Conservation (phyloP, 2,329 filamentous ascomycete species). For the Penicillium sp. region DNA sequence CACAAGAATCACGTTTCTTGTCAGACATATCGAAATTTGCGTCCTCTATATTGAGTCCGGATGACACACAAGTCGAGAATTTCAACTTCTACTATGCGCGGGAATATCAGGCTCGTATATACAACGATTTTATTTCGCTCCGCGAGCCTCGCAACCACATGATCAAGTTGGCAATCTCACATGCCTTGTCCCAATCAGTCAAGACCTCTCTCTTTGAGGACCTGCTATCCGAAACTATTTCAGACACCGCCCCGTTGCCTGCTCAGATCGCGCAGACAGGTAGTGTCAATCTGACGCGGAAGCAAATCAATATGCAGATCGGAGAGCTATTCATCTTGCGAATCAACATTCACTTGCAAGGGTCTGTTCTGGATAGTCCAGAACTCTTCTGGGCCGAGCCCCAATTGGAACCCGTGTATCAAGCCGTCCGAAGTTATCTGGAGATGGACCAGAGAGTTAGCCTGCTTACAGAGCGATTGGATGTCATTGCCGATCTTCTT, state of each 20-base stretch:
- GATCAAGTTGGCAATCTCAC: slow-evolving; percentile 95
- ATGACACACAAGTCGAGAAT: slow-evolving; percentile 91
- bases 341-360: slow-evolving; percentile 97
- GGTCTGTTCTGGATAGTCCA: slow-evolving; percentile 91
- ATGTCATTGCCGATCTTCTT: slow-evolving; percentile 89
- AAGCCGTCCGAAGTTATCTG: slow-evolving; percentile 89
- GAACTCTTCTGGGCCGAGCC: slow-evolving; percentile 99
- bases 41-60: slow-evolving; percentile 79
- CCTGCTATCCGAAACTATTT: slow-evolving; percentile 88
- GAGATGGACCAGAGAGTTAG: slow-evolving; percentile 97
- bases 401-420: slow-evolving; percentile 92
- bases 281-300: slow-evolving; percentile 81
- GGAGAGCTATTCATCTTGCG: slow-evolving; percentile 96
- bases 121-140: slow-evolving; percentile 98
- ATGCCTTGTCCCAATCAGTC: slow-evolving; percentile 91
- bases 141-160: slow-evolving; percentile 95
- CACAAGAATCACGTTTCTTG: slow-evolving; percentile 84
- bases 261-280: slow-evolving; percentile 90
- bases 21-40: slow-evolving; percentile 96
- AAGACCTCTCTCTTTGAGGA: slow-evolving; percentile 98
- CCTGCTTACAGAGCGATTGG: slow-evolving; percentile 82
- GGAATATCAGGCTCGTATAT: slow-evolving; percentile 97
- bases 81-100: slow-evolving; percentile 99
- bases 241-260: slow-evolving; percentile 88
- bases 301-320: slow-evolving; percentile 98